phyloP scores from a whole-genome alignment of 371 early-diverging fungal species.

The Mucor ambiguus region DNA sequence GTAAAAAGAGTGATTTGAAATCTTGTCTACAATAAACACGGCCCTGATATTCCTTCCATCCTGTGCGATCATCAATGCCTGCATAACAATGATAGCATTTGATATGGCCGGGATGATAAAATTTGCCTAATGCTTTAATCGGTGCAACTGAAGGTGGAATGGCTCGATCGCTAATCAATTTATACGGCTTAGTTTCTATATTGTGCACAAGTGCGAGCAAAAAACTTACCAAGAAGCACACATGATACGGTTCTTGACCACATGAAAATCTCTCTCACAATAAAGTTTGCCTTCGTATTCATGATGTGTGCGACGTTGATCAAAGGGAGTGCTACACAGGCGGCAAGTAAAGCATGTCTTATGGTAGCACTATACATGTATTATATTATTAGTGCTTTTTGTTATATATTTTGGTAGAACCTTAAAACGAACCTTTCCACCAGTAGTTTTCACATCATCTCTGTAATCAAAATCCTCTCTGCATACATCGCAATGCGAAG shows the following conservation, averaged over 20 bases:
- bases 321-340: slow-evolving; percentile 65
- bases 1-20: slow-evolving; percentile 64
- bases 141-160: slow-evolving; percentile 50
- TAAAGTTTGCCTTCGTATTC: slow-evolving; percentile 67
- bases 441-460: slow-evolving; percentile 41
- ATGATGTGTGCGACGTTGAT: slow-evolving; percentile 63
- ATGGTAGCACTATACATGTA: slow-evolving; percentile 41
- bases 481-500: slow-evolving; percentile 24
- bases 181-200: not conserved
- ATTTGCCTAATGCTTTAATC: slow-evolving; percentile 63
- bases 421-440: slow-evolving; percentile 25
- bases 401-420: not conserved
- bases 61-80: slow-evolving; percentile 68
- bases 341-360: slow-evolving; percentile 64
- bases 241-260: slow-evolving; percentile 47
- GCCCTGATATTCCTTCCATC: slow-evolving; percentile 74
- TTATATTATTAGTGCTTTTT: not conserved
- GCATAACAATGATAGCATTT: slow-evolving; percentile 68
- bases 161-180: slow-evolving; percentile 35
- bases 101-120: slow-evolving; percentile 72
- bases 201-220: not conserved
- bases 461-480: slow-evolving; percentile 47
- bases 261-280: slow-evolving; percentile 71
- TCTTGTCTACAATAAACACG: slow-evolving; percentile 79
- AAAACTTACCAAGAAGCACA: slow-evolving; percentile 57